phyloP scores from a whole-genome alignment of 345 rosid genomes.

The Anacardium occidentale region DNA sequence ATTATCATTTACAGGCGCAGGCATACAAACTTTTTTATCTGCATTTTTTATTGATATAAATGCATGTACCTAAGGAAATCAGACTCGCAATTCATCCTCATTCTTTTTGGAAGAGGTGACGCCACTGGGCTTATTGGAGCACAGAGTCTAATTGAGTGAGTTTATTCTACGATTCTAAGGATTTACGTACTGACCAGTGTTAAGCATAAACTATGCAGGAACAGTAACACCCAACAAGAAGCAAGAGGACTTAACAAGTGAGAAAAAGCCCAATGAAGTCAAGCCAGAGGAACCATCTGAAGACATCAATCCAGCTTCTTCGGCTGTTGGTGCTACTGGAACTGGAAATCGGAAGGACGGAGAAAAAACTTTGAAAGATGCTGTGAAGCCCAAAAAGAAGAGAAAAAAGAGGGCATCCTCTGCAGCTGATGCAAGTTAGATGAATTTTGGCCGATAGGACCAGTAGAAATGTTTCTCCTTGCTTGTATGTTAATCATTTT shows the following conservation, averaged over 20 bases:
- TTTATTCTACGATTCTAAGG: neutral
- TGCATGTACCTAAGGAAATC: neutral
- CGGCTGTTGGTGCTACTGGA: constrained; percentile 25
- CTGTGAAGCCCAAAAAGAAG: constrained; percentile 73
- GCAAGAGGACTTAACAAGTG: constrained; percentile 19
- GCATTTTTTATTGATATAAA: neutral
- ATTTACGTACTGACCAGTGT: constrained; percentile 1
- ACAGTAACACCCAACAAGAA: constrained; percentile 16
- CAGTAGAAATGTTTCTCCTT: neutral
- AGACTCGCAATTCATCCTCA: neutral
- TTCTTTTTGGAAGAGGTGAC: neutral
- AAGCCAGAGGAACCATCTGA: constrained; percentile 24
- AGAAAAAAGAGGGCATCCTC: constrained; percentile 54
- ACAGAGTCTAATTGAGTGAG: neutral
- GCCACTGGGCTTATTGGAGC: neutral
- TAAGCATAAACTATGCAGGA: constrained; percentile 32
- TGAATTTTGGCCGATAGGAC: neutral
- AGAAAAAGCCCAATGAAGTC: constrained; percentile 18
- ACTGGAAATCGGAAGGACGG: constrained; percentile 29
- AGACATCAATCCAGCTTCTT: constrained; percentile 25
- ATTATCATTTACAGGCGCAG: neutral
- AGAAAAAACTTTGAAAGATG: constrained; percentile 69
- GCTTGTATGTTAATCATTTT: constrained; percentile 2
- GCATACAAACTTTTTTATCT: neutral
- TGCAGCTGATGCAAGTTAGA: constrained; percentile 34